A percentile compares a stretch with the other conserved stretches of the same genome.
Conservation (phyloP, 257 asterid genomes). For the Petunia secreta region DNA sequence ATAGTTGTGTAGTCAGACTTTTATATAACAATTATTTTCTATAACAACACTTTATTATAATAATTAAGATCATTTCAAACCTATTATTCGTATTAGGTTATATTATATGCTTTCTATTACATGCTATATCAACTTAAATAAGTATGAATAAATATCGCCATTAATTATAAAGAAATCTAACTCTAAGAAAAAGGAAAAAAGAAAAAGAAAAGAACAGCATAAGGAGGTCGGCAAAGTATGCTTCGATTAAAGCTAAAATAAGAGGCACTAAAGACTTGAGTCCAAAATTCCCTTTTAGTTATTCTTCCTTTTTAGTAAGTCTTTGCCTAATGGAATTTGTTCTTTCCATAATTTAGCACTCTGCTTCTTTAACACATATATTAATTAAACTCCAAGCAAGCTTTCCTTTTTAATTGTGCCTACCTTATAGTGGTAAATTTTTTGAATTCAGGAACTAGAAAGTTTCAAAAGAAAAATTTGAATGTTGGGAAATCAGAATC, state of each 20-base stretch:
- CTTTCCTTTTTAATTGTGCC: neutral
- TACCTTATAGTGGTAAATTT: neutral
- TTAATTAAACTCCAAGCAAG: neutral
- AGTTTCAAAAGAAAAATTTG: neutral
- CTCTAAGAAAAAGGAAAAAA: constrained; percentile 21
- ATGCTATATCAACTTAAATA: no score
- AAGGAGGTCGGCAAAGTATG: constrained; percentile 40
- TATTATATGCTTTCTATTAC: no score
- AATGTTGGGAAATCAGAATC: no score
- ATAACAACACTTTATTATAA: no score
- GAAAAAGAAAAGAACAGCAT: neutral
- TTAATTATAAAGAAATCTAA: neutral
- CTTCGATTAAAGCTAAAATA: constrained; percentile 44
- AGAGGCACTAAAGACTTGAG: constrained; percentile 13
- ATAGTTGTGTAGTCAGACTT: no score
- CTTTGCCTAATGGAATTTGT: constrained; percentile 32
- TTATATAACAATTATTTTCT: no score
- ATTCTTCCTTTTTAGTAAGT: constrained; percentile 27
- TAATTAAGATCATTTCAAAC: no score
- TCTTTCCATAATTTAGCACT: constrained; percentile 35
- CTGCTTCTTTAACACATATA: neutral
- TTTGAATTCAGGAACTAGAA: neutral
- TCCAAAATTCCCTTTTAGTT: constrained; percentile 24
- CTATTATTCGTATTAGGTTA: no score
- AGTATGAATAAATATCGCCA: no score